Conservation (phyloP, 305 asterid genomes). For the Solanum hybrid region DNA sequence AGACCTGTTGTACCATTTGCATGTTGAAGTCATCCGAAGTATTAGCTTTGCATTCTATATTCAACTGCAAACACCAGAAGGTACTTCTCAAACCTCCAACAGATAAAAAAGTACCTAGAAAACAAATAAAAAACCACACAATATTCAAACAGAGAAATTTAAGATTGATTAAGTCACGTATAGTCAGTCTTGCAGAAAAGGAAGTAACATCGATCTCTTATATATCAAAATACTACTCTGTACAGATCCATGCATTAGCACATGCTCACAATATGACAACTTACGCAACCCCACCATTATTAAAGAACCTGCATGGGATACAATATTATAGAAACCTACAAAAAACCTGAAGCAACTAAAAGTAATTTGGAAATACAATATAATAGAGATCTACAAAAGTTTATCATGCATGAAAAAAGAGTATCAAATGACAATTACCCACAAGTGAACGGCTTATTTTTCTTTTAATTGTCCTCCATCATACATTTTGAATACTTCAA, state of each 20-base stretch:
- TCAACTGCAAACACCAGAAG: slow-evolving; percentile 7
- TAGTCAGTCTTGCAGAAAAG: background rate
- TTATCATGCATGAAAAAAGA: background rate
- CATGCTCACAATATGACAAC: background rate
- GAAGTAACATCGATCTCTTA: background rate
- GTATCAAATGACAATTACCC: background rate
- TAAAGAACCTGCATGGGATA: background rate
- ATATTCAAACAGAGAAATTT: background rate
- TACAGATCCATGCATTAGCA: background rate
- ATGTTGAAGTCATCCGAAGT: slow-evolving; percentile 22
- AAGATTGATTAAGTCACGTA: background rate
- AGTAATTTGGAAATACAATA: background rate
- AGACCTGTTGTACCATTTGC: slow-evolving; percentile 54
- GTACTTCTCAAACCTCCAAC: background rate
- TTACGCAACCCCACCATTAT: background rate
- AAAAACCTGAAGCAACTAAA: background rate
- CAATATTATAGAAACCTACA: background rate
- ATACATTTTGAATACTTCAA: background rate
- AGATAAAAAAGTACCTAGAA: background rate
- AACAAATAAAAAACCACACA: background rate
- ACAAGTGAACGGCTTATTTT: background rate
- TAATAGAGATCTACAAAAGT: background rate
- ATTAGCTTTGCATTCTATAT: slow-evolving; percentile 18
- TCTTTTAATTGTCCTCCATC: background rate
- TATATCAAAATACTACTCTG: background rate